These are phyloP conservation scores for Macrolepiota albuminosa DNA, from an alignment of 768 basidiomycete species.

Conservation along the genomic window DNA sequence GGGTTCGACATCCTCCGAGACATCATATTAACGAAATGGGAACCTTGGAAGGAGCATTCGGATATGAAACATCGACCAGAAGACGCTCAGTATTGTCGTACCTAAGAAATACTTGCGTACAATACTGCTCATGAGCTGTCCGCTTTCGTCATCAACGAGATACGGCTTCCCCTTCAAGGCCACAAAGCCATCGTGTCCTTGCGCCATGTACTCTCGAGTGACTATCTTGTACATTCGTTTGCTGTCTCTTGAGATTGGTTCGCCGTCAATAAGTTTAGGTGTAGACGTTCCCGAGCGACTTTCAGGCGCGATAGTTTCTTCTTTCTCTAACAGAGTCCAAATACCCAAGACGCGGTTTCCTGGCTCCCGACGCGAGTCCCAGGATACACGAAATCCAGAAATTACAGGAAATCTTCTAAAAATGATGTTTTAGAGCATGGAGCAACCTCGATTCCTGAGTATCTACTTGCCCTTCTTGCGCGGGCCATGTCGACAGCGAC, in stretches of 20 bases:
- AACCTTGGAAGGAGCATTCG: slow-evolving; percentile 46
- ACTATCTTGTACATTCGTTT: slow-evolving; percentile 72
- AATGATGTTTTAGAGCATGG: background rate
- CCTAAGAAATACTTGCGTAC: slow-evolving; percentile 85
- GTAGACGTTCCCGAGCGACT: slow-evolving; percentile 16
- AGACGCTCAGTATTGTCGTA: slow-evolving; percentile 21
- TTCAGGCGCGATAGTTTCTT: slow-evolving; percentile 22
- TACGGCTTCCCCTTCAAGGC: slow-evolving; percentile 60
- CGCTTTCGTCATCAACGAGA: slow-evolving; percentile 81
- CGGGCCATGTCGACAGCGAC: slow-evolving; percentile 73
- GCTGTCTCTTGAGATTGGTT: slow-evolving; percentile 47
- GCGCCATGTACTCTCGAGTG: slow-evolving; percentile 82
- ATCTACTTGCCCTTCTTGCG: slow-evolving; percentile 75
- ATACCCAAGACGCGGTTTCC: slow-evolving; percentile 72
- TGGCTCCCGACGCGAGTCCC: slow-evolving; percentile 76
- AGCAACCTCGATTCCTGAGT: background rate
- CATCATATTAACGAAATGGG: slow-evolving; percentile 69
- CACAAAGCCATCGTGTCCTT: slow-evolving; percentile 79
- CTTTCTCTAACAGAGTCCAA: slow-evolving; percentile 47
- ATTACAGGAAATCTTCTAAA: slow-evolving; percentile 82
- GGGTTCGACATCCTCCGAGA: slow-evolving; percentile 28
- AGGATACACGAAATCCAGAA: slow-evolving; percentile 77
- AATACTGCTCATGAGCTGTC: slow-evolving; percentile 71
- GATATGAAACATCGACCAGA: background rate
- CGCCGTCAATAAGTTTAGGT: slow-evolving; percentile 38